Percentiles rank a stretch among this genome's conserved stretches.
Evolutionary conservation across 129 eudicot genomes (phyloP).

Genomic region (Artemisia tridentata): DNA sequence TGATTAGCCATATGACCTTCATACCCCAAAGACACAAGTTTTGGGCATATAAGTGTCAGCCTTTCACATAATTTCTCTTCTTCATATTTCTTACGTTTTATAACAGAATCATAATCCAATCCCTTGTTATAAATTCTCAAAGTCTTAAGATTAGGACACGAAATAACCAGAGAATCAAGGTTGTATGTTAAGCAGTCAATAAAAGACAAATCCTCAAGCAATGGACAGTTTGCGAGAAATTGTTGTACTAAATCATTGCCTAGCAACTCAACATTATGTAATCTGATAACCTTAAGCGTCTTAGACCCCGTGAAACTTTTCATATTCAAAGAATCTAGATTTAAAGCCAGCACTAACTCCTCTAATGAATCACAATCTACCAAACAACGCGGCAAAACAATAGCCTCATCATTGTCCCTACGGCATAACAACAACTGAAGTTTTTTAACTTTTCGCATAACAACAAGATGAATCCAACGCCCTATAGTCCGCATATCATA

Average conservation of each 20-base stretch:
- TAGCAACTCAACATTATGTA: not conserved
- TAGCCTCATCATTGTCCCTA: too few relatives aligned
- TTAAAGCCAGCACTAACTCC: not conserved
- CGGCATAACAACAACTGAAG: too few relatives aligned
- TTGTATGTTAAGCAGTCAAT: not conserved
- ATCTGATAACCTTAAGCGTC: conserved; percentile 4
- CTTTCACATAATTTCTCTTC: not conserved
- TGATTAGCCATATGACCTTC: not conserved
- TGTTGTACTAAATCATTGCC: not conserved
- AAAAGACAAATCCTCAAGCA: conserved; percentile 7
- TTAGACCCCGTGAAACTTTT: not conserved
- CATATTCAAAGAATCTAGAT: not conserved
- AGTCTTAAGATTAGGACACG: not conserved
- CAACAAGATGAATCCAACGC: too few relatives aligned
- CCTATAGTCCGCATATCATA: too few relatives aligned
- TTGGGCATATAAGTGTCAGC: not conserved
- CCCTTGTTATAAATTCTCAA: not conserved
- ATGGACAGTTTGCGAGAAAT: not conserved
- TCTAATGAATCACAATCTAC: not conserved
- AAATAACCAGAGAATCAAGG: not conserved
- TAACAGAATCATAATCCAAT: too few relatives aligned
- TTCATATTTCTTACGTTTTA: too few relatives aligned
- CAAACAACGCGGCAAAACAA: not conserved
- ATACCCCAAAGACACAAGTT: not conserved
- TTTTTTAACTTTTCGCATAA: too few relatives aligned